Evolutionary conservation across 1,284 basidiomycete species (phyloP).

Genomic region (Trichosporon sp.): DNA sequence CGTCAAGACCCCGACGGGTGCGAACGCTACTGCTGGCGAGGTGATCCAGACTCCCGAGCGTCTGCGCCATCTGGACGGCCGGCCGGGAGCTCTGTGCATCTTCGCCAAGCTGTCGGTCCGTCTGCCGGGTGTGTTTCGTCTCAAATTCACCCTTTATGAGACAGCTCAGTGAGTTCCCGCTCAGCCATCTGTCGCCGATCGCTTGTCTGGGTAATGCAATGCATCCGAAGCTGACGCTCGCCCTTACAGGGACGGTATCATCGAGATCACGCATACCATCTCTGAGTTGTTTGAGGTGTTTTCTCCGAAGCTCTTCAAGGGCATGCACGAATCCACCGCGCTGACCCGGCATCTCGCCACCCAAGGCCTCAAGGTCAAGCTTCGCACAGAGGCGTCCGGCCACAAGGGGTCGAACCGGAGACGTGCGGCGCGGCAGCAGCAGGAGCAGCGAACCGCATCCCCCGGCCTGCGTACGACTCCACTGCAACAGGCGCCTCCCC

Average conservation of each 20-base stretch:
- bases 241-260: conserved; percentile 26
- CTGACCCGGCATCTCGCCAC: conserved; percentile 47
- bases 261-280: conserved; percentile 35
- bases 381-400: conserved; percentile 41
- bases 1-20: conserved; percentile 42
- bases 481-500: conserved; percentile 1
- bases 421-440: conserved; percentile 1
- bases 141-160: conserved; percentile 46
- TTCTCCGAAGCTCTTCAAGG: conserved; percentile 49
- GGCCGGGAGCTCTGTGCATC: conserved; percentile 39
- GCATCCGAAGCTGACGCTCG: neutral
- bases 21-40: conserved; percentile 47
- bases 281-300: conserved; percentile 48
- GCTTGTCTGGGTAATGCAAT: neutral
- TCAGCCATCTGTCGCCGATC: neutral
- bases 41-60: conserved; percentile 46
- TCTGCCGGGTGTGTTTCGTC: conserved; percentile 45
- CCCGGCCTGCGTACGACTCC: neutral
- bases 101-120: conserved; percentile 48
- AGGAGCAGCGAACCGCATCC: neutral
- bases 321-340: conserved; percentile 47
- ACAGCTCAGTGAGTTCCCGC: conserved; percentile 36
- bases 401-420: conserved; percentile 22
- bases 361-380: conserved; percentile 49
- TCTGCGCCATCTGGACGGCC: conserved; percentile 40